Evolutionary conservation across 805 yeast species (phyloP), one percentile per base, ranked within the genome.

Genomic region (Starmerella riodocensis): DNA sequence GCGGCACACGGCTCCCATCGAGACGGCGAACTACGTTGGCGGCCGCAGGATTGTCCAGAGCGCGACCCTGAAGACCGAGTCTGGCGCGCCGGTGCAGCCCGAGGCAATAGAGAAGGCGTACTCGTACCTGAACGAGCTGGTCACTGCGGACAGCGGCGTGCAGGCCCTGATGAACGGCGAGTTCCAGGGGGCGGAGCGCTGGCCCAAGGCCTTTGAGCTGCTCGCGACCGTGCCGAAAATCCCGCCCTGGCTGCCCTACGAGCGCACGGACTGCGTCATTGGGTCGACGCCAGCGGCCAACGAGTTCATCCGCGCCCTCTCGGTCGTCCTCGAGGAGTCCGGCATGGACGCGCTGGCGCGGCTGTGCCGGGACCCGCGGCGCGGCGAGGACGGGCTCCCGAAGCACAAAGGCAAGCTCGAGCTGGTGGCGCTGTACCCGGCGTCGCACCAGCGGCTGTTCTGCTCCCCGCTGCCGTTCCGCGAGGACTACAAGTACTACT

Each of bases 301-400:
- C 4, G 25, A 16, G 26, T 46, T 46, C 17, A n/a, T 51, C 21
- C 21, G 35, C 6, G 41, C 46, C 4, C 35, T 52, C 3, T 39
- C 42, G 13, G 20, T 21, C 19, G 36, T 43, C 1, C 32, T 52
- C 20, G 25, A 22, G 11, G 39, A 43, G 16, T 12, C 21, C 4
- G n/a, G 36, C 3, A 37, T 29, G 36, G 41, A 43, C 8, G 55
- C 51, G 2, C 3, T 52, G 8, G 53, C 48, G 1, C 42, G 56
- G 22, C 30, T 39, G 22, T 43, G 48, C 13, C 23, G 34, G 16
- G 47, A 31, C 4, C 44, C 42, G 13, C 29, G 39, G 4, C 16
- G 32, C 2, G 36, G 36, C 3, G 20, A 17, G 4, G n/a, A 19
- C 13, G 41, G 39, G 13, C 29, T 20, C 8, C 16, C 17, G 21